A percentile compares a stretch with the other conserved stretches of the same genome.
phyloP scores from a whole-genome alignment of 495 filamentous ascomycete species.

The Hypoxylon perforatum region DNA sequence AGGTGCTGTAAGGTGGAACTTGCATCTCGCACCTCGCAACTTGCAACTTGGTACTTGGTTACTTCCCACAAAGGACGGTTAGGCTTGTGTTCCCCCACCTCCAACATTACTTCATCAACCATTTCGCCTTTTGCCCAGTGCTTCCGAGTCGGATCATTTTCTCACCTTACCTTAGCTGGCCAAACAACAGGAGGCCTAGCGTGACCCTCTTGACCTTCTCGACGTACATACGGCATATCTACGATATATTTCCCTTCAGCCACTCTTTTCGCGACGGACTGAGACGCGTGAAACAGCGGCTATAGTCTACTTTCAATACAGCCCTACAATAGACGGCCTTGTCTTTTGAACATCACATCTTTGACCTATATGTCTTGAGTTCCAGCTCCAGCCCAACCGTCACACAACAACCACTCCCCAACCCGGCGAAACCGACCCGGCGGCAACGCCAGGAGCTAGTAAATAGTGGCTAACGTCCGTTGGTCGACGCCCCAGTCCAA shows the following conservation, averaged over 20 bases:
- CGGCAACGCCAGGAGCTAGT: conserved; percentile 10
- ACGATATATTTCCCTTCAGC: not conserved
- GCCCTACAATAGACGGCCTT: not conserved
- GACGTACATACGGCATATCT: not conserved
- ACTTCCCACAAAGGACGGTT: not conserved
- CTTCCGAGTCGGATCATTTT: conserved; percentile 28
- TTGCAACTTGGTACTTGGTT: not conserved
- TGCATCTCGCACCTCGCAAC: no score
- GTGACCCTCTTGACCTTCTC: not conserved
- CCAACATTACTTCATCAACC: conserved; percentile 32
- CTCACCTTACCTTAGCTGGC: conserved; percentile 6
- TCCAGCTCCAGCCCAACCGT: conserved; percentile 6
- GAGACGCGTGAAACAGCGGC: not conserved
- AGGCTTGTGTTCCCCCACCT: conserved; percentile 9
- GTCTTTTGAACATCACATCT: not conserved
- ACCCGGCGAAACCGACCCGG: conserved; percentile 21
- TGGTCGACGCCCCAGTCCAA: conserved; percentile 17
- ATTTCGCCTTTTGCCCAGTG: conserved; percentile 18
- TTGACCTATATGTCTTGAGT: not conserved
- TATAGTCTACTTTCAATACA: not conserved
- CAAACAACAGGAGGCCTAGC: not conserved
- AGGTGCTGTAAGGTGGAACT: not conserved
- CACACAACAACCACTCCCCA: conserved; percentile 6
- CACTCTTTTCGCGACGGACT: not conserved
- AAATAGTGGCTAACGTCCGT: conserved; percentile 2